Conservation (phyloP, 768 basidiomycete genomes). For the Phylloporus scabripes region DNA sequence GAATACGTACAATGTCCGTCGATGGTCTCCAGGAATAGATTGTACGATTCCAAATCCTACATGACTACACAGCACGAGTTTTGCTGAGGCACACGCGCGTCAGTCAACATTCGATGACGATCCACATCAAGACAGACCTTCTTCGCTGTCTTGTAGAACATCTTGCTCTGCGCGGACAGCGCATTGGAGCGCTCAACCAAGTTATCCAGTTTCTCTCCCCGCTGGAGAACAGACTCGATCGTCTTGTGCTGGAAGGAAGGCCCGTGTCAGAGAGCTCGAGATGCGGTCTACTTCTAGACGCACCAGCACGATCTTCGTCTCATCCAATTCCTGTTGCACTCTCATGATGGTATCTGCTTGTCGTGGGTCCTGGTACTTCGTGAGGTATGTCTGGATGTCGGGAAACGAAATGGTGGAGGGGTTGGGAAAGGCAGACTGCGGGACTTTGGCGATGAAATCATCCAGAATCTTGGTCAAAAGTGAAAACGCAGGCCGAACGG, state of each 20-base stretch:
- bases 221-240: constrained; percentile 92
- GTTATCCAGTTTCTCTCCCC: constrained; percentile 95
- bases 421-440: constrained; percentile 60
- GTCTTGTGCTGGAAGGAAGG: constrained; percentile 80
- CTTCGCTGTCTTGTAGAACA: constrained; percentile 99
- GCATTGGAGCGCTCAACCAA: constrained; percentile 91
- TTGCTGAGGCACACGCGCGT: constrained; percentile 52
- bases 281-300: constrained; percentile 24
- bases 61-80: constrained; percentile 92
- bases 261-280: not conserved
- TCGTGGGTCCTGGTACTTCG: constrained; percentile 94
- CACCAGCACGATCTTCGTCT: constrained; percentile 97
- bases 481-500: constrained; percentile 94
- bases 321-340: constrained; percentile 96
- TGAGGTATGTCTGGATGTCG: constrained; percentile 67
- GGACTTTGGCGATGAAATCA: constrained; percentile 80
- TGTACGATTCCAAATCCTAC: constrained; percentile 35
- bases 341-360: constrained; percentile 98
- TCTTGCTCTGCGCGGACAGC: constrained; percentile 86
- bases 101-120: constrained; percentile 4
- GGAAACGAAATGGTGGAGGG: constrained; percentile 71
- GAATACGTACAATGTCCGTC: constrained; percentile 19
- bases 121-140: constrained; percentile 50
- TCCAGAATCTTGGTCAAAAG: constrained; percentile 89
- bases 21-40: constrained; percentile 13